Evolutionary conservation across 495 filamentous ascomycete species (phyloP), one percentile per base, ranked within the genome.

Genomic region (Sporormia fimetaria): DNA sequence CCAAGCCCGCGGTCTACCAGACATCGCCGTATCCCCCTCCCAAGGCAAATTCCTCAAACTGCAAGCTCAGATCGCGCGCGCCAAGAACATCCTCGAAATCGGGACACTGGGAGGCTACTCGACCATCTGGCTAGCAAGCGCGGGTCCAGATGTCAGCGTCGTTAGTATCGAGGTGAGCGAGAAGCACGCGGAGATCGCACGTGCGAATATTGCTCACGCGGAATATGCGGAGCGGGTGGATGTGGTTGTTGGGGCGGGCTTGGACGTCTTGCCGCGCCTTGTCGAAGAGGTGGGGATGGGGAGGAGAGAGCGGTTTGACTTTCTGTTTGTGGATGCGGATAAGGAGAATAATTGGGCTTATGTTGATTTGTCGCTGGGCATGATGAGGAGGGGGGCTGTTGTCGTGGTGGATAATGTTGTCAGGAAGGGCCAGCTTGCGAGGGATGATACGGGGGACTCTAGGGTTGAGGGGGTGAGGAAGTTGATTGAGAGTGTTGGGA

Each of bases 401-500:
- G 54, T 62, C 22, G 46, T 62, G 16, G 60, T 63, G 22, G 60
- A 63, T 44, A 63, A 63, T 40, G 56, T 63, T 3, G 60, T 60
- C 21, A 39, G 57, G 25, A 47, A 37, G 39, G 60, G 61, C 29
- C 40, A 54, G 33, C 33, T 65, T 14, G 49, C 52, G 30, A 39
- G 56, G 14, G 44, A 41, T 8, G 39, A 47, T 5, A 33, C 33
- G 31, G 42, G 23, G 17, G 56, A 57, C 36, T 28, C 23, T 5
- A 33, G 41, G 27, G 42, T 60, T 31, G 17, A 30, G 21, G 54
- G 54, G 8, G 41, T 42, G 16, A 47, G 39, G 42, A 41, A 39
- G 44, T 57, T 69, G 6, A 62, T 73, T 14, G 69, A 67, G 50
- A 59, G 59, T 35, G 60, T 63, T 21, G 69, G 65, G 10, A 60